Base-by-base conservation (phyloP, 768 basidiomycete genomes). In the Clavulina sp. region DNA sequence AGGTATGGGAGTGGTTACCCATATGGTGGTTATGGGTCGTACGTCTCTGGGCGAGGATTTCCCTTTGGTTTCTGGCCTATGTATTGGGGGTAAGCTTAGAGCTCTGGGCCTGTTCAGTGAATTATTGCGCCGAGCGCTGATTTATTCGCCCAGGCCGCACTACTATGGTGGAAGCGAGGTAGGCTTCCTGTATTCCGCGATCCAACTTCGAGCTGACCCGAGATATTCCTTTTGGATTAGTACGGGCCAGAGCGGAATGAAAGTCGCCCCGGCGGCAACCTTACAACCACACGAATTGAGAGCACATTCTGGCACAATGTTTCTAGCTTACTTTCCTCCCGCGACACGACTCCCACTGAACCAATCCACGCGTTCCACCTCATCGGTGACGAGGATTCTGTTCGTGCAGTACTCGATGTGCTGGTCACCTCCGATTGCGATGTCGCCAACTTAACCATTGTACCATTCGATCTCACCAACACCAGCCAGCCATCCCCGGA, bases 41-140 rank as follows among this genome's bases (percentile, higher is more conserved):
- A 28, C 33, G 36, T 54, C 23, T 19, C 32, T 3, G 38, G 41
- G 18, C 49, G 53, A 9, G 34, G 34, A 16, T 54, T 54, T 28
- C 53, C 53, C n/a, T 54, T 51, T 19, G 53, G 53, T 23, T 54
- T 54, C 40, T 54, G 53, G 53, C 53, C 53, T 4, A 21, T 54
- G 24, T 50, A 43, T 28, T 40, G 31, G 16, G 21, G 24, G 19
- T 19, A 28, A n/a, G 26, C 51, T 50, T 36, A 50, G 46, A 13
- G 53, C 49, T 13, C 41, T 33, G 24, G 29, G 34, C 23, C 49
- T 41, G 53, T 48, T 54, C 29, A 50, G 53, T 29, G 16, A n/a
- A 28, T 9, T 16, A 2, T 24, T 18, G 28, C 4, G 5, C 16
- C 21, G n/a, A n/a, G n/a, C n/a, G n/a, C n/a, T n/a, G n/a, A n/a